Conservation (phyloP, 1,284 basidiomycete species). For the Phylloboletellus chloephorus region DNA sequence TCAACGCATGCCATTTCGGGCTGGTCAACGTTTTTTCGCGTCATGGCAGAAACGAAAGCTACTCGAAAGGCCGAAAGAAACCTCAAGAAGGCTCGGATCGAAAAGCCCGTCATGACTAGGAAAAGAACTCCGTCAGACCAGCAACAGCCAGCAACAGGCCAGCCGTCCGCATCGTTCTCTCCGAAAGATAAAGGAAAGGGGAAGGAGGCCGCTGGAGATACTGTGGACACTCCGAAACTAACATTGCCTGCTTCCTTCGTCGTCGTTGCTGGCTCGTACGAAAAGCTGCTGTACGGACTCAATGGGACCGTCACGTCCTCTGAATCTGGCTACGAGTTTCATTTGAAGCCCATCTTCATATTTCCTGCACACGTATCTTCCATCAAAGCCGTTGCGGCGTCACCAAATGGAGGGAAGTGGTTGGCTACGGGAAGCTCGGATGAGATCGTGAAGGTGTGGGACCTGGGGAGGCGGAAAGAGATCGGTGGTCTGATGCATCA, state of each 20-base stretch:
- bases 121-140: constrained; percentile 2
- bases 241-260: constrained; percentile 64
- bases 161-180: constrained; percentile 11
- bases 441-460: constrained; percentile 98
- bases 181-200: constrained; percentile 24
- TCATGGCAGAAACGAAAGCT: constrained; percentile 21
- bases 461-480: constrained; percentile 84
- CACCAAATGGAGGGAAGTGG: constrained; percentile 88
- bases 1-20: constrained; percentile 15
- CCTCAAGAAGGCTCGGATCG: constrained; percentile 25
- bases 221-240: constrained; percentile 3
- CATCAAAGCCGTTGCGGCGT: constrained; percentile 84
- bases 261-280: constrained; percentile 88
- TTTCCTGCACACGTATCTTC: constrained; percentile 95
- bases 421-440: constrained; percentile 92
- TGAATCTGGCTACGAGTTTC: constrained; percentile 36
- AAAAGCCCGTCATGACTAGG: constrained; percentile 10
- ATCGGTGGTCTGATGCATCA: constrained; percentile 92
- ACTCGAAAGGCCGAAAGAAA: constrained; percentile 18
- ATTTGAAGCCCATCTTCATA: constrained; percentile 83
- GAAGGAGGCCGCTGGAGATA: constrained; percentile 9
- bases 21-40: constrained; percentile 2
- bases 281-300: constrained; percentile 91
- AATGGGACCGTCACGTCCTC: constrained; percentile 55
- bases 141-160: constrained; percentile 1